Evolutionary conservation across 2,329 filamentous ascomycete species (phyloP), one percentile per base, ranked within the genome.

Genomic region (Penicillium sclerotigenum): DNA sequence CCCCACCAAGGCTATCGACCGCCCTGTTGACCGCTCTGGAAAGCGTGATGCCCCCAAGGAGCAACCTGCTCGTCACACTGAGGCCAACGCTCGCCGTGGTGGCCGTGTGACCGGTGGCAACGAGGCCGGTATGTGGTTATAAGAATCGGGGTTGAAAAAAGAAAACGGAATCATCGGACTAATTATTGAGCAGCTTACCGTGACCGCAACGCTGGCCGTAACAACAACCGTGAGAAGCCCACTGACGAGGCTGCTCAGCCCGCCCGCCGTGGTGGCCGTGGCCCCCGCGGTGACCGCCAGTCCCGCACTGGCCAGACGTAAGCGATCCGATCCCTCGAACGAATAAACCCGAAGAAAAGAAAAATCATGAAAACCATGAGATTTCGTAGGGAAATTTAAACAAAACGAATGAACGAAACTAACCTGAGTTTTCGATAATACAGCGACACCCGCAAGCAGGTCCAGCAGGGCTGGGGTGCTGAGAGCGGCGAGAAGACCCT

Each of bases 1-100:
- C 75, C 92, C 91, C 71, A 87, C 90, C 71, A 94, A 91, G 85
- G 89, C 90, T 75, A 84, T 94, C 74, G 91, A 96, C 77, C 96
- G 94, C 86, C 84, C 86, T 65, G 78, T 82, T 66, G 81, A 85
- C 71, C 87, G 91, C 77, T 83, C 84, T 75, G 85, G 84, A 76
- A 97, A 97, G 88, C 90, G 91, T 81, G 92, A 93, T 80, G 88
- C 84, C 74, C 87, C 89, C 73, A 85, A 86, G 74, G 86, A 91
- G 74, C 62, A 58, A 37, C 83, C 85, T 71, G 86, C 89, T 57
- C 75, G 73, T 66, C 68, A 72, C 65, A 57, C 65, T 40, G 68
- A 68, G 59, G 60, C 57, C 59, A 65, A 64, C 63, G 72, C 75
- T 63, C 77, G 78, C 64, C 79, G 80, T 61, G 79, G 79, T 65